Evolutionary conservation across 148 eudicot species (phyloP).

Genomic region (Nepenthes gracilis): DNA sequence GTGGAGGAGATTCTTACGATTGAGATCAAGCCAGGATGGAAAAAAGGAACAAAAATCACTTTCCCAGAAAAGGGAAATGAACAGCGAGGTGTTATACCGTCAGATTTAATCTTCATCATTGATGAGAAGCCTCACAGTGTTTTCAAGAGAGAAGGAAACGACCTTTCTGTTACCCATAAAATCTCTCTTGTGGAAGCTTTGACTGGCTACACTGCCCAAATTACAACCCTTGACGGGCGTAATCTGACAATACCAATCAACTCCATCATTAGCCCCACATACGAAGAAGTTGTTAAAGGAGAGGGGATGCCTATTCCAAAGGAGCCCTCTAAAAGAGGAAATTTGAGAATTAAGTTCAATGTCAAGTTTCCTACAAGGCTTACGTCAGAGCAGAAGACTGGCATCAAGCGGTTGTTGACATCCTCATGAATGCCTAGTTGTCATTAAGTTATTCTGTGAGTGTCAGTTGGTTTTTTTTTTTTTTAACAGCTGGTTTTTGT

Average conservation of each 20-base stretch:
- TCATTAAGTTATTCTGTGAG: too few species aligned
- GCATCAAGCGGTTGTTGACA: slow-evolving; percentile 14
- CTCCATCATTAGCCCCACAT: slow-evolving; percentile 22
- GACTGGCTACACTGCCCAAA: slow-evolving; percentile 26
- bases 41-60: slow-evolving; percentile 46
- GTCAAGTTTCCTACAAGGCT: slow-evolving; percentile 39
- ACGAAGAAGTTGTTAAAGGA: slow-evolving; percentile 34
- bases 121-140: slow-evolving; percentile 38
- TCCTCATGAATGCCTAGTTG: background rate
- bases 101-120: slow-evolving; percentile 35
- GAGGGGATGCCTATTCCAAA: slow-evolving; percentile 47
- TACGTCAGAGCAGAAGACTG: slow-evolving; percentile 34
- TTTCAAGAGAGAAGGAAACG: slow-evolving; percentile 43
- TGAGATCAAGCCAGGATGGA: slow-evolving; percentile 44
- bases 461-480: too few species aligned
- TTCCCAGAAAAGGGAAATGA: slow-evolving; percentile 41
- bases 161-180: slow-evolving; percentile 26
- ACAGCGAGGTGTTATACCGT: slow-evolving; percentile 27
- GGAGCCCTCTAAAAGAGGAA: slow-evolving; percentile 36
- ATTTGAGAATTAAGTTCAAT: slow-evolving; percentile 32
- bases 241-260: slow-evolving; percentile 25
- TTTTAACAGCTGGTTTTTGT: too few species aligned
- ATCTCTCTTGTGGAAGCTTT: slow-evolving; percentile 38
- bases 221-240: slow-evolving; percentile 33
- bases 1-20: slow-evolving; percentile 33